Evolutionary conservation across 2,329 filamentous ascomycete species (phyloP), one percentile per base, ranked within the genome.

Genomic region (Neonectria magnoliae): DNA sequence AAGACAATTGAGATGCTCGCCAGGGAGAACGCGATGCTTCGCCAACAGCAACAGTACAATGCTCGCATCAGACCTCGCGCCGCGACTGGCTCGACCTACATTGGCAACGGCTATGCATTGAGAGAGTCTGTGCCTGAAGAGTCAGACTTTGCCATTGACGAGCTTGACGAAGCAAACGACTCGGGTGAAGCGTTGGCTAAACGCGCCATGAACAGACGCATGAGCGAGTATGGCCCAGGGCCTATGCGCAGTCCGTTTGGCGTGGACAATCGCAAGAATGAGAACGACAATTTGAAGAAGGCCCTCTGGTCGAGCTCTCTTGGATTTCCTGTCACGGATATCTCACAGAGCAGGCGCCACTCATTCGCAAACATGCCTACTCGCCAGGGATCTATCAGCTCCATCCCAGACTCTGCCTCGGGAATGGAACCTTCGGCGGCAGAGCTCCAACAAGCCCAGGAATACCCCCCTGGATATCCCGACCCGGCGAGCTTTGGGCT

Each of bases 331-430:
- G 84, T 87, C 25, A 83, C 82, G 4, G 90, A 92, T 65, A 82
- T 88, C 31, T 88, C 90, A 13, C 91, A 94, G 73, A 93, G 91
- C 72, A 87, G 93, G 64, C 88, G 93, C 29, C 93, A 95, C 77
- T 95, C 93, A 1, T 93, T 96, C 75, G 93, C 89, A 56, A 90
- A 90, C 71, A 84, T 90, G 73, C 88, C 87, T 29, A 89, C 87
- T 27, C 84, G 89, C 14, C 88, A 91, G 69, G 86, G 84, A 2
- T 90, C 88, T 3, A 87, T 90, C 68, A 86, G 87, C 71, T 90
- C 88, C 29, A 80, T 88, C 57, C 83, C 83, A 53, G 88, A 90
- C 70, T 77, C 82, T 52, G 78, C 80, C 42, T 76, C 82, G 4
- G 72, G 81, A 10, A 79, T 87, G 22, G 86, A 89, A 18, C 75